These are phyloP conservation scores for Paraurostyla sp. DNA, from an alignment of 73 alveolate genomes.

Conservation along the genomic window DNA sequence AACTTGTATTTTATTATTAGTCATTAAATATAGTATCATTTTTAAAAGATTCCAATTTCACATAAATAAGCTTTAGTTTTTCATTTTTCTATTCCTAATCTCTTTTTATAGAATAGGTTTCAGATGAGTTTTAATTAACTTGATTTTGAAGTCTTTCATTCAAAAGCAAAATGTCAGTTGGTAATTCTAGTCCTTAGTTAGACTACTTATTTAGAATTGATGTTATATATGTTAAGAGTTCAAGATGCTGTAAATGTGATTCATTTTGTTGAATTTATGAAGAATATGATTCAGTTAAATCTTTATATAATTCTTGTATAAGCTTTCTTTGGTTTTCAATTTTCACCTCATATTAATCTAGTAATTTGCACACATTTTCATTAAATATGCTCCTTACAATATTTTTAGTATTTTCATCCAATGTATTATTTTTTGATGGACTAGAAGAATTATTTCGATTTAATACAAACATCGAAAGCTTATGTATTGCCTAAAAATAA, in stretches of 20 bases:
- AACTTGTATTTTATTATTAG: background rate
- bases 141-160: background rate
- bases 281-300: background rate
- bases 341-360: conserved; percentile 37
- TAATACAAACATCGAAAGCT: conserved; percentile 35
- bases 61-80: background rate
- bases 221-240: no score
- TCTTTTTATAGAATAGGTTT: background rate
- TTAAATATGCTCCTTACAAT: conserved; percentile 34
- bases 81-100: background rate
- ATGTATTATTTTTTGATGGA: background rate
- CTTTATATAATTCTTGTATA: background rate
- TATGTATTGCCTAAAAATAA: conserved; percentile 17
- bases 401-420: conserved; percentile 46
- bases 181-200: no score
- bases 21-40: background rate
- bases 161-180: background rate
- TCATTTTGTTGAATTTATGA: background rate
- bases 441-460: conserved; percentile 20
- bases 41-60: background rate
- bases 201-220: no score
- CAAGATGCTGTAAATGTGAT: background rate
- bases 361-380: conserved; percentile 52
- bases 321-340: background rate
- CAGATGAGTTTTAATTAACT: background rate